Conservation (phyloP, 2,329 filamentous ascomycete species). For the Fusarium napiforme region DNA sequence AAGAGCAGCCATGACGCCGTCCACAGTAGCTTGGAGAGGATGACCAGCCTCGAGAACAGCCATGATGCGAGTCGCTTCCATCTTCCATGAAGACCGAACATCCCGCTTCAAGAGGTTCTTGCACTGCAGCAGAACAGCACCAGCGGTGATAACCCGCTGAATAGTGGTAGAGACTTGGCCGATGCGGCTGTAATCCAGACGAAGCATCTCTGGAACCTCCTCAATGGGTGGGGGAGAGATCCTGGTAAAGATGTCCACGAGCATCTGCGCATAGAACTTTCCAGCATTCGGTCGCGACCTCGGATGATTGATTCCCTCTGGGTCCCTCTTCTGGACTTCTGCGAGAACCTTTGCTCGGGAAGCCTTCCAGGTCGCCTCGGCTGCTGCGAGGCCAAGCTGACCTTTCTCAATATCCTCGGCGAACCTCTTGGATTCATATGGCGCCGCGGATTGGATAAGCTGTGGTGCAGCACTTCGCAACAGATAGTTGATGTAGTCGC, state of each 20-base stretch:
- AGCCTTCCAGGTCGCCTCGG: conserved; percentile 73
- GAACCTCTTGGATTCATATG: conserved; percentile 81
- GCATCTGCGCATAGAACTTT: conserved; percentile 79
- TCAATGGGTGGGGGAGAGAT: conserved; percentile 64
- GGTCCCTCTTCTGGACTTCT: conserved; percentile 75
- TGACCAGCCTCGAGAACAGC: conserved; percentile 70
- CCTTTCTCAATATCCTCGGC: conserved; percentile 70
- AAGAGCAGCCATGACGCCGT: conserved; percentile 71
- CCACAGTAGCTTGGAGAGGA: conserved; percentile 63
- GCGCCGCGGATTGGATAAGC: conserved; percentile 75
- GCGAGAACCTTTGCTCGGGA: conserved; percentile 72
- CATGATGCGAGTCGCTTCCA: conserved; percentile 77
- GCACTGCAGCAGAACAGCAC: conserved; percentile 79
- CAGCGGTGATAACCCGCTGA: conserved; percentile 74
- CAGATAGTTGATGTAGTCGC: conserved; percentile 86
- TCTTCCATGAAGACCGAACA: conserved; percentile 80
- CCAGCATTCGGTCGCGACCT: conserved; percentile 72
- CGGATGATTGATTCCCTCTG: conserved; percentile 71
- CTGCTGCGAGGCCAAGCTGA: conserved; percentile 65
- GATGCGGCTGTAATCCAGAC: conserved; percentile 74
- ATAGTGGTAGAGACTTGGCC: conserved; percentile 52
- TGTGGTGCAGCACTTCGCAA: conserved; percentile 77
- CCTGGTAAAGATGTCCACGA: conserved; percentile 79
- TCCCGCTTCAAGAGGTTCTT: conserved; percentile 87
- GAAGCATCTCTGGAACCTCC: conserved; percentile 77